phyloP scores from a whole-genome alignment of 345 rosid species.

The Eucalyptus melliodora region DNA sequence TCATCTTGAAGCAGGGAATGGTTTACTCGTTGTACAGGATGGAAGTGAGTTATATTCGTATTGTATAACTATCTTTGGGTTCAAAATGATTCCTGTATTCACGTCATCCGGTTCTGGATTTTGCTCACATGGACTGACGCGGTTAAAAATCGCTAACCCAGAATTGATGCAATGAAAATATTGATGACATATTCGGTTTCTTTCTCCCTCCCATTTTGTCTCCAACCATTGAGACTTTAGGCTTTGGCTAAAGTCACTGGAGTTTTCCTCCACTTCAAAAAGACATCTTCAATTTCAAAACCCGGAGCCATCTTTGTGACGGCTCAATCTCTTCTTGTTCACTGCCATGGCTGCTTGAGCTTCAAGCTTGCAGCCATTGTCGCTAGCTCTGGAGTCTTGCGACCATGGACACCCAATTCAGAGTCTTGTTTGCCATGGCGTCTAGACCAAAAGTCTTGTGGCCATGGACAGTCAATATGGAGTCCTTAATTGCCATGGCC shows the following conservation, averaged over 20 bases:
- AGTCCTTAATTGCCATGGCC: background rate
- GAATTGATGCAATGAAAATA: background rate
- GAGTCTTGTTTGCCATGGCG: background rate
- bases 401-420: background rate
- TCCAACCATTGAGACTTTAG: background rate
- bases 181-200: background rate
- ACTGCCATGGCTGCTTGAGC: background rate
- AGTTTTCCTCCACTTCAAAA: background rate
- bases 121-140: background rate
- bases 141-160: background rate
- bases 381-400: background rate
- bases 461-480: background rate
- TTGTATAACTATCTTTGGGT: background rate
- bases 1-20: background rate
- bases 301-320: background rate
- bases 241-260: background rate
- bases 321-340: background rate
- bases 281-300: background rate
- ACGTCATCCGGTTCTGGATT: background rate
- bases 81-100: background rate
- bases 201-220: background rate
- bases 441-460: background rate
- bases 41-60: background rate
- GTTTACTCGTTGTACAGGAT: background rate
- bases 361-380: background rate